These are phyloP conservation scores for Boletus reticulatus DNA, from an alignment of 768 basidiomycete species.

Conservation along the genomic window DNA sequence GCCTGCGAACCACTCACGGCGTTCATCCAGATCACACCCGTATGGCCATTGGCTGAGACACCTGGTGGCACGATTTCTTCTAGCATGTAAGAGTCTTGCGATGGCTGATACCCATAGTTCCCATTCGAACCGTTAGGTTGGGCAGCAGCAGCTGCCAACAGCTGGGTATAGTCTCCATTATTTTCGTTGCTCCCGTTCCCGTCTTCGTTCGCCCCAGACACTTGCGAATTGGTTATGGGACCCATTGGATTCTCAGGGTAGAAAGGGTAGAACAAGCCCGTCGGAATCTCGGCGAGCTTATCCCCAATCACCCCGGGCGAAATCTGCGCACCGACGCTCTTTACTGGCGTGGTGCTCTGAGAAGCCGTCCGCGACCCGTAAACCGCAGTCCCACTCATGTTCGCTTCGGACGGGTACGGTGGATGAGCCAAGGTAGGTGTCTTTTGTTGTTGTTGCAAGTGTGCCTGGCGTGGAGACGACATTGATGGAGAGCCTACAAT, in stretches of 20 bases:
- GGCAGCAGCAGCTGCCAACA: slow-evolving; percentile 58
- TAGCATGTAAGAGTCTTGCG: slow-evolving; percentile 64
- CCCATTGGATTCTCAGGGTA: slow-evolving; percentile 54
- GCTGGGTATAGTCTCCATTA: slow-evolving; percentile 45
- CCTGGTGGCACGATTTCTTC: slow-evolving; percentile 57
- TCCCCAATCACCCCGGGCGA: slow-evolving; percentile 24
- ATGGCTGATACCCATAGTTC: slow-evolving; percentile 52
- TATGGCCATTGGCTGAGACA: slow-evolving; percentile 28
- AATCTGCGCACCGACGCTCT: slow-evolving; percentile 18
- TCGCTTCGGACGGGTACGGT: slow-evolving; percentile 32
- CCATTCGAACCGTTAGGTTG: slow-evolving; percentile 52
- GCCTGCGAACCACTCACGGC: slow-evolving; percentile 38
- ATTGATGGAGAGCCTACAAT: slow-evolving; percentile 27
- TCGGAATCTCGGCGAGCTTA: slow-evolving; percentile 63
- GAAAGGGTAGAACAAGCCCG: slow-evolving; percentile 75
- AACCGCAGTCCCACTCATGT: slow-evolving; percentile 11
- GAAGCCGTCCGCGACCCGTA: slow-evolving; percentile 30
- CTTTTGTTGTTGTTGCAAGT: slow-evolving; percentile 31
- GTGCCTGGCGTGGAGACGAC: slow-evolving; percentile 25
- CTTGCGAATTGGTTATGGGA: slow-evolving; percentile 16
- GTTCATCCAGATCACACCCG: slow-evolving; percentile 42
- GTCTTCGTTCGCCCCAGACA: slow-evolving; percentile 17
- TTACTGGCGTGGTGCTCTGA: slow-evolving; percentile 31
- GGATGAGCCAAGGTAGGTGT: slow-evolving; percentile 38
- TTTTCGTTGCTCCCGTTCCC: slow-evolving; percentile 18